A percentile compares a stretch with the other conserved stretches of the same genome.
Conservation (phyloP, 2,329 filamentous ascomycete genomes). For the Beauveria sp. region DNA sequence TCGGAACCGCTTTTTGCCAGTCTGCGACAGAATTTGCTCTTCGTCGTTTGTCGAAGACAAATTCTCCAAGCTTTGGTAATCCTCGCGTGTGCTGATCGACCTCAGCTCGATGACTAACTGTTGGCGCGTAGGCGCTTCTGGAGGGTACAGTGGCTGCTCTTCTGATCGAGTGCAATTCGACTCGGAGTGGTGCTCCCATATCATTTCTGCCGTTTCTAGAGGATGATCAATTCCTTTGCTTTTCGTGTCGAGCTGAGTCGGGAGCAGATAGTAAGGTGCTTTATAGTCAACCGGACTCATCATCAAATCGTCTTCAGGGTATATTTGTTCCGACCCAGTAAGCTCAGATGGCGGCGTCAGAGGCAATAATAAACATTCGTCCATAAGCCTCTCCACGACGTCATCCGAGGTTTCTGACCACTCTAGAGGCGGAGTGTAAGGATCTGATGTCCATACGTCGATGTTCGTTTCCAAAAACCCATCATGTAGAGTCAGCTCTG, state of each 20-base stretch:
- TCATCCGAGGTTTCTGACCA: too few relatives aligned
- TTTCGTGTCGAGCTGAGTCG: background rate
- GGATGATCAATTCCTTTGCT: background rate
- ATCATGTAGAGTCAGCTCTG: too few relatives aligned
- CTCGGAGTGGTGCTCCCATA: background rate
- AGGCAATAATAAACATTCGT: too few relatives aligned
- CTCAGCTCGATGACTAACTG: background rate
- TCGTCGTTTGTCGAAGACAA: background rate
- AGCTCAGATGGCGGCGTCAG: too few relatives aligned
- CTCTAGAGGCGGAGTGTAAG: too few relatives aligned
- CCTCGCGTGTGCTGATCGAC: background rate
- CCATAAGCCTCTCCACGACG: too few relatives aligned
- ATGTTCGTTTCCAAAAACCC: too few relatives aligned
- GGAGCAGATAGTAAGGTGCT: background rate
- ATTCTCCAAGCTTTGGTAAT: background rate
- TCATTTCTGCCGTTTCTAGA: background rate
- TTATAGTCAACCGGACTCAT: background rate
- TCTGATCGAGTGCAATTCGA: background rate
- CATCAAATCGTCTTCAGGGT: background rate
- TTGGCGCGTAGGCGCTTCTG: background rate
- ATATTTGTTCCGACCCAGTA: background rate
- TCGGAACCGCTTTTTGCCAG: too few relatives aligned
- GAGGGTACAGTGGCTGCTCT: background rate
- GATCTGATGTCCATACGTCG: too few relatives aligned
- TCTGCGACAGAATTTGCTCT: background rate